A percentile compares a stretch with the other conserved stretches of the same genome.
Evolutionary conservation across 768 basidiomycete genomes (phyloP).

Genomic region (Kwoniella shandongensis): DNA sequence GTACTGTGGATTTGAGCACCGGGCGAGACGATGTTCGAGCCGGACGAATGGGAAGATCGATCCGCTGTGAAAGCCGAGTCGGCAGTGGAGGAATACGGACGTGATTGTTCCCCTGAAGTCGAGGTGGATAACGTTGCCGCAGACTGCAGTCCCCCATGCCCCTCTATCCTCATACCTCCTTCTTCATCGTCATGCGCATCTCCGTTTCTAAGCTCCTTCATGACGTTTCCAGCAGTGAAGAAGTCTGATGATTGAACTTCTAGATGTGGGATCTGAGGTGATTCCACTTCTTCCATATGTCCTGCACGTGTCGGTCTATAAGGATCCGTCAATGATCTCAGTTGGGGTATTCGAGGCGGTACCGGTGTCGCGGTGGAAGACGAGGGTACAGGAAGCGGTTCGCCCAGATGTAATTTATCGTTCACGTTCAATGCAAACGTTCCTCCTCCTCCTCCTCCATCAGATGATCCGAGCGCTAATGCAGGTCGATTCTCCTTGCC

Average conservation of each 20-base stretch:
- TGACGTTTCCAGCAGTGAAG: not conserved
- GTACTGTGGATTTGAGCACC: not conserved
- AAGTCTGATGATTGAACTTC: not conserved
- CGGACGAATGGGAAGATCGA: slow-evolving; percentile 40
- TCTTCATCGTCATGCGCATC: not conserved
- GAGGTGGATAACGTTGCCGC: slow-evolving; percentile 7
- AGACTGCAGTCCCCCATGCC: not conserved
- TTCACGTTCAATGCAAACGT: not conserved
- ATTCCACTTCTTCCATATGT: slow-evolving; percentile 10
- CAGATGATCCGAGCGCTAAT: not conserved
- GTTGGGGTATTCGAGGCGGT: slow-evolving; percentile 9
- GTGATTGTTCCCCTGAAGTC: slow-evolving; percentile 14
- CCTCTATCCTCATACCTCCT: no score
- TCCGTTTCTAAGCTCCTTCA: not conserved
- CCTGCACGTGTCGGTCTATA: slow-evolving; percentile 10
- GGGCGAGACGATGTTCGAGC: not conserved
- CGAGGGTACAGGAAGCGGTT: not conserved
- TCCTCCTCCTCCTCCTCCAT: not conserved
- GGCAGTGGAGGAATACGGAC: slow-evolving; percentile 26
- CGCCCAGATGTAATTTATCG: not conserved
- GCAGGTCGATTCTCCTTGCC: slow-evolving; percentile 17
- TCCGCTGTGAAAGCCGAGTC: slow-evolving; percentile 22
- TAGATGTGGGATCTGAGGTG: not conserved
- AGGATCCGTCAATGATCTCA: slow-evolving; percentile 23
- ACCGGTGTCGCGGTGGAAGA: not conserved